Conservation (phyloP, 495 filamentous ascomycete genomes). For the Polyplosphaeria fusca region DNA sequence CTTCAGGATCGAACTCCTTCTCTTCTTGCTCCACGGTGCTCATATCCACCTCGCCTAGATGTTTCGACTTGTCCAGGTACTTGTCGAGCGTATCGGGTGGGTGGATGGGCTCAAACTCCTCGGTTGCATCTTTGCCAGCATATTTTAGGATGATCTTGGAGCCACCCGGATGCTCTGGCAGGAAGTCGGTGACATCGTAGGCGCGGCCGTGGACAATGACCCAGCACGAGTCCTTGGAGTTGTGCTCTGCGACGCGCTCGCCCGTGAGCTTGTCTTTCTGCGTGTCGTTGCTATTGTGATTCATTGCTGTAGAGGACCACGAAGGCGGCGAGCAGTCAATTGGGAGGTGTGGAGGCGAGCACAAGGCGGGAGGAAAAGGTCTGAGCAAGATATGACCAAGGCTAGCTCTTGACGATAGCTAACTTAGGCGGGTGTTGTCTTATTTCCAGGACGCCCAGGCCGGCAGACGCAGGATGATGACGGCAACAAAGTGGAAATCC, state of each 20-base stretch:
- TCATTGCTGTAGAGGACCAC: constrained; percentile 32
- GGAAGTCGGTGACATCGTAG: constrained; percentile 38
- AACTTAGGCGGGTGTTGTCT: background rate
- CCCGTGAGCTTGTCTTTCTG: constrained; percentile 52
- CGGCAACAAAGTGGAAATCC: background rate
- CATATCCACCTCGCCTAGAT: constrained; percentile 58
- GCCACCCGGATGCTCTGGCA: constrained; percentile 39
- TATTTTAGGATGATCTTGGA: constrained; percentile 60
- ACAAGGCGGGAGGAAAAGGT: background rate
- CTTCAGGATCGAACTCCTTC: constrained; percentile 21
- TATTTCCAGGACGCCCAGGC: constrained; percentile 8
- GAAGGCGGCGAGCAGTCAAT: constrained; percentile 1
- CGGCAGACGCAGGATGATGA: constrained; percentile 22
- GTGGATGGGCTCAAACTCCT: constrained; percentile 67
- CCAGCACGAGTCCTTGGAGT: constrained; percentile 55
- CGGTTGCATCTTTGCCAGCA: constrained; percentile 71
- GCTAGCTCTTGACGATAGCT: background rate
- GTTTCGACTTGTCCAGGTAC: constrained; percentile 52
- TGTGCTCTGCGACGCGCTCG: constrained; percentile 66
- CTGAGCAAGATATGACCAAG: background rate
- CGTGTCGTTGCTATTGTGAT: constrained; percentile 38
- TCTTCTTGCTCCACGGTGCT: constrained; percentile 47
- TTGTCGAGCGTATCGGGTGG: constrained; percentile 56
- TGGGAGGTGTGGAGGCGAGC: background rate
- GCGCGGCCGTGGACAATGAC: constrained; percentile 39